These are phyloP conservation scores for Dittrichia graveolens DNA, from an alignment of 129 eudicot genomes.

Conservation along the genomic window DNA sequence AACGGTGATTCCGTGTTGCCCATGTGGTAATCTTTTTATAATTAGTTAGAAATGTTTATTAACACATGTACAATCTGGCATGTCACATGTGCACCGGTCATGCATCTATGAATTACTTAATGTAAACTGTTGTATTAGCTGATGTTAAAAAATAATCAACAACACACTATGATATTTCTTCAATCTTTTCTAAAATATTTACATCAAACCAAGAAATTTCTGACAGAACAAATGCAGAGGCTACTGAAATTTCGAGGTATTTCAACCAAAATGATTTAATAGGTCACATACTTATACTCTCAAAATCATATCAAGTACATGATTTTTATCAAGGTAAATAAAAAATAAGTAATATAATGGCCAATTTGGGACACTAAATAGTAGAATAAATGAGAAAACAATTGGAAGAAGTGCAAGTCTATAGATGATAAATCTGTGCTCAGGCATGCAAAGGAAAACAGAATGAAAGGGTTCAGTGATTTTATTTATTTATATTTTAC, in stretches of 20 bases:
- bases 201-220: background rate
- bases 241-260: background rate
- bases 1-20: background rate
- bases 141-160: background rate
- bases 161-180: background rate
- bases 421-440: background rate
- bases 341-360: background rate
- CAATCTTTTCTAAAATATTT: background rate
- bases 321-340: background rate
- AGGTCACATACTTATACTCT: background rate
- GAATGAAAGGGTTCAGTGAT: background rate
- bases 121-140: background rate
- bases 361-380: background rate
- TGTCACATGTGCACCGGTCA: background rate
- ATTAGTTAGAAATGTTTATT: background rate
- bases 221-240: background rate
- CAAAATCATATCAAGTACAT: background rate
- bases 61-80: background rate
- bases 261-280: background rate
- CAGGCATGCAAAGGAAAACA: background rate
- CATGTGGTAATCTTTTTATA: background rate
- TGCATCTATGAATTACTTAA: background rate
- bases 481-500: background rate
- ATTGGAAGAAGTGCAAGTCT: background rate
- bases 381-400: background rate